Evolutionary conservation across 371 early-diverging fungal species (phyloP).

Genomic region (Rhizopus arrhizus): DNA sequence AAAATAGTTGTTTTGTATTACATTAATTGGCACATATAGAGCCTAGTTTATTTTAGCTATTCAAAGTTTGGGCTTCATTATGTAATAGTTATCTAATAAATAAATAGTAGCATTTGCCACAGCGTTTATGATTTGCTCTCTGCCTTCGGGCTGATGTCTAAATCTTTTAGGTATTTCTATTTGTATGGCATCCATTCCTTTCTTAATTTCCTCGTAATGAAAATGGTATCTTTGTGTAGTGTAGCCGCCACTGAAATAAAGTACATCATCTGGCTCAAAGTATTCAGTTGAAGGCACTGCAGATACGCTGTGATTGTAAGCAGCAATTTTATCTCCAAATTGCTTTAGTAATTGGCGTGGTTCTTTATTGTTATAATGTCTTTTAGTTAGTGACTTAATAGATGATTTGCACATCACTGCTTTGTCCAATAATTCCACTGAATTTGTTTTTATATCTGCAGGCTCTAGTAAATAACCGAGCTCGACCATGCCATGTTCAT

Average conservation of each 20-base stretch:
- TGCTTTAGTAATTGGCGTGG: constrained; percentile 1
- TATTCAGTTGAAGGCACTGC: constrained; percentile 16
- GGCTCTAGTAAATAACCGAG: constrained; percentile 16
- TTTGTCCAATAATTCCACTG: neutral
- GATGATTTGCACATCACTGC: constrained; percentile 11
- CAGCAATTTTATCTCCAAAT: constrained; percentile 9
- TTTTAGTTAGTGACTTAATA: constrained; percentile 13
- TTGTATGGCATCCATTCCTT: constrained; percentile 21
- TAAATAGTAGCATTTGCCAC: neutral
- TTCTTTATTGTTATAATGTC: neutral
- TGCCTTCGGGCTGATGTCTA: constrained; percentile 2
- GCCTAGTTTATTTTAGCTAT: too few species aligned
- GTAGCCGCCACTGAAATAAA: constrained; percentile 22
- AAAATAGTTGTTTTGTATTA: too few species aligned
- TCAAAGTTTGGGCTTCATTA: neutral
- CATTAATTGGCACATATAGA: too few species aligned
- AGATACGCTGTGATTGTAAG: neutral
- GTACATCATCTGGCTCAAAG: neutral
- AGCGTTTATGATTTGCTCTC: neutral
- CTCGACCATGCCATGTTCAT: constrained; percentile 19
- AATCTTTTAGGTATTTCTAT: constrained; percentile 18
- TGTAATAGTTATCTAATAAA: constrained; percentile 3
- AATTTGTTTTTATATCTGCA: constrained; percentile 4
- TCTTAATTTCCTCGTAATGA: neutral
- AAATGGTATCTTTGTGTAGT: constrained; percentile 13